Percentiles rank a stretch among this genome's conserved stretches.
phyloP scores from a whole-genome alignment of 2,329 filamentous ascomycete genomes.

The Calonectria naviculata region DNA sequence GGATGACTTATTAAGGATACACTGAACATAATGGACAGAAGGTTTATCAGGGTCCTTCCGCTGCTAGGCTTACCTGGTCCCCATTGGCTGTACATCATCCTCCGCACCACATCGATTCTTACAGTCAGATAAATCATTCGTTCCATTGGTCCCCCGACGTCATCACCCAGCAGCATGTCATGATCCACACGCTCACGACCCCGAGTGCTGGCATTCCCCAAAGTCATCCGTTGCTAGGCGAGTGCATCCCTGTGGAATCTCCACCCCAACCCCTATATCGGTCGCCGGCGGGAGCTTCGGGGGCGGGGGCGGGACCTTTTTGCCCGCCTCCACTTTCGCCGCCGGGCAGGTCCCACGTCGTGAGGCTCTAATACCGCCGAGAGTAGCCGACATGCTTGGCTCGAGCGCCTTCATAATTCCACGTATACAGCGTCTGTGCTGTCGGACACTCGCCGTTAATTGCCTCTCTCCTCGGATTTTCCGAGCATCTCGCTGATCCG shows the following conservation, averaged over 20 bases:
- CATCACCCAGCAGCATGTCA: neutral
- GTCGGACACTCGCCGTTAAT: neutral
- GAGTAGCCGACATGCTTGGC: neutral
- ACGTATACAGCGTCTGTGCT: neutral
- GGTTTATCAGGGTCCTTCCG: too few species aligned
- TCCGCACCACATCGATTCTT: too few species aligned
- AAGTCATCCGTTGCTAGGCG: constrained; percentile 11
- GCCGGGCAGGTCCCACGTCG: constrained; percentile 1
- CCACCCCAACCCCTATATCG: constrained; percentile 1
- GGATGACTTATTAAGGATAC: neutral
- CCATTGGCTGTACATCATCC: neutral
- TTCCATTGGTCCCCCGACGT: neutral
- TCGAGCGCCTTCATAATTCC: neutral
- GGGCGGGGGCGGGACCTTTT: neutral
- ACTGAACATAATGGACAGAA: too few species aligned
- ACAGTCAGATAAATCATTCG: too few species aligned
- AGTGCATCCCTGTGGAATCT: neutral
- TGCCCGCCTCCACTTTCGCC: constrained; percentile 1
- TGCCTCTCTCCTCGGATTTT: neutral
- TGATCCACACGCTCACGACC: neutral
- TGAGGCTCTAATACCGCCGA: neutral
- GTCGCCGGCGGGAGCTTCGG: constrained; percentile 3
- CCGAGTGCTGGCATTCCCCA: constrained; percentile 26
- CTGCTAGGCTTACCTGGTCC: neutral
- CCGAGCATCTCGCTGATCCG: neutral